Percentiles rank a stretch among this genome's conserved stretches.
Evolutionary conservation across 768 basidiomycete genomes (phyloP).

Genomic region (Psilocybe sp.): DNA sequence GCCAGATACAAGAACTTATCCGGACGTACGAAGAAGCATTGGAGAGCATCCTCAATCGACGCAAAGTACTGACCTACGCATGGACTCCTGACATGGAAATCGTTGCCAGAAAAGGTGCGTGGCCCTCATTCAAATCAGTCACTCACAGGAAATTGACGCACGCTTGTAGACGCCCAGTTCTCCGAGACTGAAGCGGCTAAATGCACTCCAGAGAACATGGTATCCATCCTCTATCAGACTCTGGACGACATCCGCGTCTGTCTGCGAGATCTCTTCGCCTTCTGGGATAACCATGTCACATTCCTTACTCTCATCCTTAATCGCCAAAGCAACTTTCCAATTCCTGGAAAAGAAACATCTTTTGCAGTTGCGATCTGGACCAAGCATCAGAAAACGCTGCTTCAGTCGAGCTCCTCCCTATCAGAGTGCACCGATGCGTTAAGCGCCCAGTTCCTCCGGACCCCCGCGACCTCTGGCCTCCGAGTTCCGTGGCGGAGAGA

Average conservation of each 20-base stretch:
- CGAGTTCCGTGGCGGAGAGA: conserved; percentile 10
- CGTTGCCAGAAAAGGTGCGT: conserved; percentile 10
- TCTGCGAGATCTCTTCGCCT: conserved; percentile 15
- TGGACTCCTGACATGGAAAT: conserved; percentile 1
- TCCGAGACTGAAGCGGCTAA: neutral
- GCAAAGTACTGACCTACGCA: conserved; percentile 1
- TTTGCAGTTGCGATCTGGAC: conserved; percentile 15
- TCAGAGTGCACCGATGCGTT: conserved; percentile 18
- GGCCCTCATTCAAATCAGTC: too few relatives aligned
- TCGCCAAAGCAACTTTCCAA: conserved; percentile 16
- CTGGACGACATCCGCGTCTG: conserved; percentile 14
- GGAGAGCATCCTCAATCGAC: conserved; percentile 9
- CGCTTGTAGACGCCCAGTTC: neutral
- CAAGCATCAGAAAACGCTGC: conserved; percentile 15
- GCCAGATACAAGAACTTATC: conserved; percentile 12
- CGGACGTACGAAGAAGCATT: conserved; percentile 12
- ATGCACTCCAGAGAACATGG: conserved; percentile 3
- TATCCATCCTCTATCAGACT: conserved; percentile 9
- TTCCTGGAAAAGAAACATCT: conserved; percentile 16
- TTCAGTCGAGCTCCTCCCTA: conserved; percentile 20
- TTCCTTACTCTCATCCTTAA: conserved; percentile 16
- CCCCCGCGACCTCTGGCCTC: conserved; percentile 2
- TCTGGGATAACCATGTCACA: conserved; percentile 20
- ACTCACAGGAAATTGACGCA: neutral
- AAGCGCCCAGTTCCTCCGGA: conserved; percentile 10